These are phyloP conservation scores for Phlebiopsis flavidoalba DNA, from an alignment of 768 basidiomycete species.

Conservation along the genomic window DNA sequence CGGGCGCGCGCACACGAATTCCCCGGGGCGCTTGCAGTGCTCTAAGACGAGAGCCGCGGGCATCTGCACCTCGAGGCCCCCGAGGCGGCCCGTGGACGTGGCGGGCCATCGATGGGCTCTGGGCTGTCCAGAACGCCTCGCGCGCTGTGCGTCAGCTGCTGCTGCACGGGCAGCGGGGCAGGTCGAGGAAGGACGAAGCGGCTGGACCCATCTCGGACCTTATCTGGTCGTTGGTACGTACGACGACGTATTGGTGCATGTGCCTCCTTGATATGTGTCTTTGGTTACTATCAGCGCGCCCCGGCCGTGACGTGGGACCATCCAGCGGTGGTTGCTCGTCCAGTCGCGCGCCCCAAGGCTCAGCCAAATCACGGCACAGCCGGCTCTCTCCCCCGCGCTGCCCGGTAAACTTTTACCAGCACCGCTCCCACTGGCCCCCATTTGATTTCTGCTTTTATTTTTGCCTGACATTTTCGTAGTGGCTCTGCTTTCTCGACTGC, in stretches of 20 bases:
- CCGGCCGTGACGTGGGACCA: constrained; percentile 2
- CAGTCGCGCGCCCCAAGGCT: neutral
- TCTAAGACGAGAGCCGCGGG: too few relatives aligned
- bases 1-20: too few relatives aligned
- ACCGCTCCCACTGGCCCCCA: neutral
- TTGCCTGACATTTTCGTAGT: neutral
- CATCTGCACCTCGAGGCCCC: neutral
- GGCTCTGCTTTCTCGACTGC: neutral
- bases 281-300: constrained; percentile 4
- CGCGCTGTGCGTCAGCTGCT: too few relatives aligned
- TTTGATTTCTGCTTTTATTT: neutral
- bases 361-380: neutral
- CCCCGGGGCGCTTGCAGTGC: too few relatives aligned
- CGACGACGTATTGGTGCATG: neutral
- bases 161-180: neutral
- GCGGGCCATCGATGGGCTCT: neutral
- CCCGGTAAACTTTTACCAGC: neutral
- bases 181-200: too few relatives aligned
- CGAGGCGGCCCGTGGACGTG: too few relatives aligned
- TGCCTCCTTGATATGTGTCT: constrained; percentile 4
- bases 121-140: too few relatives aligned
- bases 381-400: neutral
- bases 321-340: neutral
- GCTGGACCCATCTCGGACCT: neutral
- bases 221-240: constrained; percentile 3